Percentiles rank a stretch among this genome's conserved stretches.
Conservation (phyloP, 1,284 basidiomycete species). For the Malassezia equina region DNA sequence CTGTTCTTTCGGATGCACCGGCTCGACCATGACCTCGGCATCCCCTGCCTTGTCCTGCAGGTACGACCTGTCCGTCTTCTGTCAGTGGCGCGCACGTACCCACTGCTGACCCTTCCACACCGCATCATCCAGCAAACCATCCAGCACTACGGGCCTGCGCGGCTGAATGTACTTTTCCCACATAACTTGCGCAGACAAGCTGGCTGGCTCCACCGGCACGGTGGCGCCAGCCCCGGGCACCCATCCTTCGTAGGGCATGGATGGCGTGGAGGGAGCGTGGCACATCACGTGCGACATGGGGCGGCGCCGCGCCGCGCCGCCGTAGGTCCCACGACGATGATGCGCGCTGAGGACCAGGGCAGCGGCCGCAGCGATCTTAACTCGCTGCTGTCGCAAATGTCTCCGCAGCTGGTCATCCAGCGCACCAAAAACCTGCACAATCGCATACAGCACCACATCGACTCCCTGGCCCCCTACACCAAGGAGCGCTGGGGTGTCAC, state of each 20-base stretch:
- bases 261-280: neutral
- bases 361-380: neutral
- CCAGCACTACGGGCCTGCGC: slow-evolving; percentile 35
- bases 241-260: slow-evolving; percentile 13
- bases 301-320: neutral
- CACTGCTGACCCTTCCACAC: slow-evolving; percentile 32
- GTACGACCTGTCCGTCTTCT: slow-evolving; percentile 30
- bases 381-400: neutral
- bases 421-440: slow-evolving; percentile 1
- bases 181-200: slow-evolving; percentile 25
- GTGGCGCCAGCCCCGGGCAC: slow-evolving; percentile 1
- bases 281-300: neutral
- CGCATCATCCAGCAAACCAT: slow-evolving; percentile 27
- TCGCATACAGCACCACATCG: slow-evolving; percentile 51
- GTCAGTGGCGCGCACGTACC: slow-evolving; percentile 18
- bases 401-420: slow-evolving; percentile 5
- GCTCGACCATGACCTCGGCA: slow-evolving; percentile 40
- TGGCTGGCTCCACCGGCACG: slow-evolving; percentile 7
- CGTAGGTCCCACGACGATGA: slow-evolving; percentile 7
- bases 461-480: slow-evolving; percentile 80
- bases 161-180: slow-evolving; percentile 32
- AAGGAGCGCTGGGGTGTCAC: slow-evolving; percentile 81
- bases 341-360: slow-evolving; percentile 17
- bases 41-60: slow-evolving; percentile 27
- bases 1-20: slow-evolving; percentile 24